A percentile compares a stretch with the other conserved stretches of the same genome.
Conservation (phyloP, 2,329 filamentous ascomycete species). For the Cladosporium sp. region DNA sequence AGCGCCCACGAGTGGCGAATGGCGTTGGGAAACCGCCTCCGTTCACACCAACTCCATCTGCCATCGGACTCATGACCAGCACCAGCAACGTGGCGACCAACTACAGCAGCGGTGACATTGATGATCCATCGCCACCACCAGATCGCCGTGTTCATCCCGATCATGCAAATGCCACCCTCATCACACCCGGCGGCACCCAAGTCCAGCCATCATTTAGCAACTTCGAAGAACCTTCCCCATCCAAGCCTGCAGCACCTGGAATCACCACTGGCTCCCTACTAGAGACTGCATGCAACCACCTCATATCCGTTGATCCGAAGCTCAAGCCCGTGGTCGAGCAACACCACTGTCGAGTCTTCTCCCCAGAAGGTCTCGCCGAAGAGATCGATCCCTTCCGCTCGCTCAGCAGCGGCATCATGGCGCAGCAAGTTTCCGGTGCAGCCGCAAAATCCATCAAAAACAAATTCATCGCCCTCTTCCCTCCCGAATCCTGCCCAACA, state of each 20-base stretch:
- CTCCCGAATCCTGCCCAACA: slow-evolving; percentile 24
- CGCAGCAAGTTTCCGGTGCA: slow-evolving; percentile 91
- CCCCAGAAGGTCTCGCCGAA: slow-evolving; percentile 74
- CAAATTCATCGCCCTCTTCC: slow-evolving; percentile 75
- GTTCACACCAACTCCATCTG: slow-evolving; percentile 46
- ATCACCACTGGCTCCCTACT: slow-evolving; percentile 56
- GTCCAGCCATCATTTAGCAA: slow-evolving; percentile 48
- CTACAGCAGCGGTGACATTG: slow-evolving; percentile 37
- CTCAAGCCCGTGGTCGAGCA: slow-evolving; percentile 68
- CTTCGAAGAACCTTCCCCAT: slow-evolving; percentile 35
- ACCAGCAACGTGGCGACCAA: slow-evolving; percentile 26
- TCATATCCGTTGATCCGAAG: slow-evolving; percentile 67
- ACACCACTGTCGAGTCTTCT: slow-evolving; percentile 74
- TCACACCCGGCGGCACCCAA: slow-evolving; percentile 66
- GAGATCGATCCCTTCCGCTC: slow-evolving; percentile 82
- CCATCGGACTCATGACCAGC: slow-evolving; percentile 43
- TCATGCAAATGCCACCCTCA: slow-evolving; percentile 62
- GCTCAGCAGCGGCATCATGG: slow-evolving; percentile 82
- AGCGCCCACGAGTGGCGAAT: slow-evolving; percentile 25
- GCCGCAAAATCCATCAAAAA: slow-evolving; percentile 84
- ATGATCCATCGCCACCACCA: slow-evolving; percentile 30
- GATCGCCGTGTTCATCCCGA: slow-evolving; percentile 59
- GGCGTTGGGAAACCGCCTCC: slow-evolving; percentile 31
- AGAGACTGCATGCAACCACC: slow-evolving; percentile 67
- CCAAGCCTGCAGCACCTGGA: slow-evolving; percentile 31